Evolutionary conservation across 164 flowering plant genomes (phyloP).

Genomic region (Stephania japonica): DNA sequence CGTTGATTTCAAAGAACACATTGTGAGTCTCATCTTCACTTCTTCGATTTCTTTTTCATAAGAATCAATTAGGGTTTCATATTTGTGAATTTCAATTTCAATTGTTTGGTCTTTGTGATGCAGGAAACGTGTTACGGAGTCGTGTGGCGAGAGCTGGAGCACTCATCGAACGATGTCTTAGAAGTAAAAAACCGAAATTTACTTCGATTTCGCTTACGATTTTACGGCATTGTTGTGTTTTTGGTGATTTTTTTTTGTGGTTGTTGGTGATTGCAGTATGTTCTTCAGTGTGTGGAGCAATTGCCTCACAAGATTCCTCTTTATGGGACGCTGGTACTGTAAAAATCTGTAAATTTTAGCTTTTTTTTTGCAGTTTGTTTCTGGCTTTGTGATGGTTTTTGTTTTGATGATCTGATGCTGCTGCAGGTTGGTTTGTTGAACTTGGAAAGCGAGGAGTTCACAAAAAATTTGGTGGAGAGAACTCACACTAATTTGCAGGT

Average conservation of each 20-base stretch:
- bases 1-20: conserved; percentile 83
- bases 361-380: neutral
- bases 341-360: neutral
- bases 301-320: conserved; percentile 94
- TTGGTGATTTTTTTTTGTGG: neutral
- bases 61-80: neutral
- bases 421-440: conserved; percentile 80
- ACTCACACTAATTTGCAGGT: conserved; percentile 77
- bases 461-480: conserved; percentile 48
- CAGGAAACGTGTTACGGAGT: conserved; percentile 77
- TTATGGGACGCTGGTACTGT: conserved; percentile 80
- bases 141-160: conserved; percentile 73
- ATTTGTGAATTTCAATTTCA: conserved; percentile 3
- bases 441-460: conserved; percentile 82
- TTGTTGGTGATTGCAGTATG: conserved; percentile 41
- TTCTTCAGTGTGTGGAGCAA: conserved; percentile 84
- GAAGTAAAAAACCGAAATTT: conserved; percentile 25
- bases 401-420: neutral
- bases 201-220: neutral
- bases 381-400: neutral
- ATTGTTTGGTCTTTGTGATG: neutral
- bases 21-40: conserved; percentile 39
- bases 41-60: neutral
- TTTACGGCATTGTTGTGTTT: conserved; percentile 2
- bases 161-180: conserved; percentile 48